Evolutionary conservation across 1,139 yeast species (phyloP), one percentile per base, ranked within the genome.

Genomic region (Lodderomyces jiufengensis): DNA sequence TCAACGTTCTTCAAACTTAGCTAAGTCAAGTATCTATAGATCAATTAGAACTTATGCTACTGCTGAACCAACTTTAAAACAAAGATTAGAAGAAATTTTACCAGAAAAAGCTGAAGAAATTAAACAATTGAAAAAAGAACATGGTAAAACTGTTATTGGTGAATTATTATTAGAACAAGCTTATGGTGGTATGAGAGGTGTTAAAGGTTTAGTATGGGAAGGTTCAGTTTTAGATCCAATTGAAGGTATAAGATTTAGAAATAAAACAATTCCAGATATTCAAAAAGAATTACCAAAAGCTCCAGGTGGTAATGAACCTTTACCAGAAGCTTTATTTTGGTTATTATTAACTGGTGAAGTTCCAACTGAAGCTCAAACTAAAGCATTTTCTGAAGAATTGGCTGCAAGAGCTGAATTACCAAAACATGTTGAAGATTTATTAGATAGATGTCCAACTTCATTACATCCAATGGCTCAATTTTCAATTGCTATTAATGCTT

Each of bases 131-230:
- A 86, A 90, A 67, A 76, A 84, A 63, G 92, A 86, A 55, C 76
- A 88, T 63, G 97, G 97, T 58, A 76, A 81, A 63, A 82, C 94
- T 56, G 92, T 77, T 44, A 87, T 94, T 55, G 97, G 96, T 54
- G 96, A 92, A 71, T 95, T 90, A 50, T 73, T 81, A 49, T 77
- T 92, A 51, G 96, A 87, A 69, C 97, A 92, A 73, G 96, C 96
- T 37, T 92, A 92, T 71, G 98, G 97, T 76, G 98, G 98, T 78
- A 87, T 86, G 96, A 83, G 97, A 72, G 97, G 97, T 66, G 85
- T 90, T 72, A 86, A 86, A 71, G 95, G 96, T 58, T 76, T 92
- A 54, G 97, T 92, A 44, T 92, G 97, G 97, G 97, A 92, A 76
- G 98, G 98, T 57, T 90, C 97, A 40, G 98, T 92, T 40, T 77